Evolutionary conservation across 495 filamentous ascomycete species (phyloP), one percentile per base, ranked within the genome.

Genomic region (Parathielavia hyrcaniae): DNA sequence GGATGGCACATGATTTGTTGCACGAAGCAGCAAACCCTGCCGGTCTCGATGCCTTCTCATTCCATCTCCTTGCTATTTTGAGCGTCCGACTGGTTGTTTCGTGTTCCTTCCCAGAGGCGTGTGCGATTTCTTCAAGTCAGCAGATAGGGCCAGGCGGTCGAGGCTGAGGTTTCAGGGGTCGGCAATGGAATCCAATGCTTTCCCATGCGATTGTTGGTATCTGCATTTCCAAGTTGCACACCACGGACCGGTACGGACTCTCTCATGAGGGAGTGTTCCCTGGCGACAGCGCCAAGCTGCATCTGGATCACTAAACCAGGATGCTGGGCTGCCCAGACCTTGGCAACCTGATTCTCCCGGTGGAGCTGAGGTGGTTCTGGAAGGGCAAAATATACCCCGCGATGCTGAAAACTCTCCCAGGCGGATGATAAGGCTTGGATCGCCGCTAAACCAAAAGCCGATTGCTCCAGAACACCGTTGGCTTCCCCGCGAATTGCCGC

Each of bases 291-390:
- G 48, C 48, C 48, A 38, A 30, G 26, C 26, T 30, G 26, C 6
- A 30, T 30, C 2, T 30, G 26, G 26, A 2, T 30, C 26, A 30
- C 6, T 23, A n/a, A 49, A 34, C 46, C 46, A n/a, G 46, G 46
- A 23, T 23, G 14, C 32, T 34, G 46, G 46, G 53, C 47, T 58
- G 63, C 67, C 67, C 57, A 69, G 63, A 19, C 17, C 67, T 70
- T 70, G 67, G 67, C 67, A 63, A 61, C 63, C 63, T 61, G 56
- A 16, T 57, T 60, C 64, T 61, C 53, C 61, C 63, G 59, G 61
- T 19, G 50, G 39, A 30, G 40, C 55, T 61, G n/a, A n/a, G n/a
- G n/a, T n/a, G n/a, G 62, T 61, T 58, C 60, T 57, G 39, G 62
- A 61, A 57, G 45, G 57, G 16, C 38, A 56, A 62, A 50, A 30